Percentiles rank a stretch among this genome's conserved stretches.
Evolutionary conservation across 192 early-diverging fungal genomes (phyloP).

Genomic region (Backusella morwellensis): DNA sequence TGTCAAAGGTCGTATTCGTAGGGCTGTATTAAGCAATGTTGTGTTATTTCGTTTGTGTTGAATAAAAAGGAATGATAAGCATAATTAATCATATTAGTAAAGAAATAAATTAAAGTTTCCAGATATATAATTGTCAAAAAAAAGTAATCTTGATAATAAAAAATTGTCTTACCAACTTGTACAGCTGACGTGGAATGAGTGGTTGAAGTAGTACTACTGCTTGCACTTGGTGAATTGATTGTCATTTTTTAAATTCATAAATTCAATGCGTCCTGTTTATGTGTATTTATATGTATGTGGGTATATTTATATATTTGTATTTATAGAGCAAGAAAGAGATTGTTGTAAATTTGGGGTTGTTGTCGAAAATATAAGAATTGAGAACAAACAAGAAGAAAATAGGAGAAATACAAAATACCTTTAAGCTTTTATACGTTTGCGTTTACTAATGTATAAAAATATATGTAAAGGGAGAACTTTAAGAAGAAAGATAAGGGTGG

Average conservation of each 20-base stretch:
- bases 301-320: not conserved
- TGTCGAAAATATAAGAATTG: constrained; percentile 1
- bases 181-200: constrained; percentile 1
- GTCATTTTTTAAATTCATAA: constrained; percentile 6
- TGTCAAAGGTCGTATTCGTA: constrained; percentile 28
- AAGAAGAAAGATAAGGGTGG: not conserved
- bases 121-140: not conserved
- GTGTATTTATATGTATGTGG: not conserved
- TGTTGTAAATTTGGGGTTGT: not conserved
- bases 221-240: constrained; percentile 1
- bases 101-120: not conserved
- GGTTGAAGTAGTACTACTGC: constrained; percentile 6
- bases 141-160: not conserved
- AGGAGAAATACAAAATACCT: not conserved
- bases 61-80: not conserved
- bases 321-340: not conserved
- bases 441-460: not conserved
- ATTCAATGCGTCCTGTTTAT: not conserved
- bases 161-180: constrained; percentile 13
- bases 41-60: not conserved
- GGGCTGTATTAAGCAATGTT: not conserved
- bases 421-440: not conserved
- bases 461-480: constrained; percentile 3
- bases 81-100: not conserved
- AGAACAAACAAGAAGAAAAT: constrained; percentile 10